These are phyloP conservation scores for Wickerhamomyces queroliae DNA, from an alignment of 805 yeast genomes.

Conservation along the genomic window DNA sequence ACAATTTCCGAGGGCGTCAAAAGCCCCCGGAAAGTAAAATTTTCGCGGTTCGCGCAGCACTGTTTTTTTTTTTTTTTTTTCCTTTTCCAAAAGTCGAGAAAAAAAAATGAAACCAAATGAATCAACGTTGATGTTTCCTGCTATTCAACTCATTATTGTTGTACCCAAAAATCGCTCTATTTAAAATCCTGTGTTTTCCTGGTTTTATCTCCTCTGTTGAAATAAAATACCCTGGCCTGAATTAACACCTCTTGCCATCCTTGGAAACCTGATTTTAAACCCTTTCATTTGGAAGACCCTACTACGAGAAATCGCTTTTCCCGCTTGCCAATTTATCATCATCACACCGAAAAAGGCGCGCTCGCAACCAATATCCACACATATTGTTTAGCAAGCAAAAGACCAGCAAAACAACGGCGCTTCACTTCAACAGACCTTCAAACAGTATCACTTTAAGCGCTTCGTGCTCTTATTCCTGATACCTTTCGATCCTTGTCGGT, in stretches of 20 bases:
- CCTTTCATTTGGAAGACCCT: not conserved
- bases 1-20: too few relatives aligned
- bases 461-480: not conserved
- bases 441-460: not conserved
- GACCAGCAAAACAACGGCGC: not conserved
- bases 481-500: not conserved
- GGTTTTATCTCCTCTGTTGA: not conserved
- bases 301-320: constrained; percentile 1
- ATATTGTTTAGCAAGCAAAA: not conserved
- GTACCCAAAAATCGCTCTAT: not conserved
- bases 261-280: constrained; percentile 1
- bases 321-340: not conserved
- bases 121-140: too few relatives aligned
- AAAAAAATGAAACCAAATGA: too few relatives aligned
- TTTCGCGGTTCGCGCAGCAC: not conserved
- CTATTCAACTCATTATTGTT: not conserved
- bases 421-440: not conserved
- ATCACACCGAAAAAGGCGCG: not conserved
- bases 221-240: not conserved
- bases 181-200: constrained; percentile 1
- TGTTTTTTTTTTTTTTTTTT: not conserved
- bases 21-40: not conserved
- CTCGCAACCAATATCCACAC: too few relatives aligned
- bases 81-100: not conserved
- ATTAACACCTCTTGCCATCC: not conserved